Base-by-base conservation (phyloP, 1,139 yeast species). In the Suhomyces bokatorum region DNA sequence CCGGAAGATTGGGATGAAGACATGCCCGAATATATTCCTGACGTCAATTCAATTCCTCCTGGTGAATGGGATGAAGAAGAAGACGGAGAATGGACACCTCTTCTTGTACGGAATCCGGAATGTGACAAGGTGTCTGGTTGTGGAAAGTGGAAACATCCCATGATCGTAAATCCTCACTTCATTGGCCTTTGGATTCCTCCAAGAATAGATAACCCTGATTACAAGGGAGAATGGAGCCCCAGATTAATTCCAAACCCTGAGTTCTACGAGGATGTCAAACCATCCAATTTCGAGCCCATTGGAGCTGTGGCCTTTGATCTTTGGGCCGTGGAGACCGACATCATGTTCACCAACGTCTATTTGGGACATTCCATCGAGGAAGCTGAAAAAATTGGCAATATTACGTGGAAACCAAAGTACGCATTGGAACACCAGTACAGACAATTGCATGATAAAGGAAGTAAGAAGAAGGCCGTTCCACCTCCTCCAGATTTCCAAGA, bases 271-370 rank as follows among this genome's bases (percentile, higher is more conserved):
- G 88, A 83, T 55, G 48, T 49, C 2, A 65, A 60, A 7, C 93
- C 95, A 9, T 70, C 85, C 4, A 71, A 81, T 53, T 66, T 88
- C 51, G 39, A 45, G 14, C 77, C 82, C 34, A 80, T 90, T 55
- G 93, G 90, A 24, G 96, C 87, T 8, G 58, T 91, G 43, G 96
- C 96, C 4, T 87, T 91, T 60, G 98, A 91, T 63, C 72, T 90
- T 53, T 90, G 97, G 96, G 81, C 95, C 45, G 85, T 90, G 84
- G 86, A 87, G 53, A 73, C 75, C 37, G 79, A 85, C 42, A 78
- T 88, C 40, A 56, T 87, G 59, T 88, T 91, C 60, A 89, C 88
- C 64, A 88, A 90, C 66, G 81, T 90, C 45, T 90, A 89, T 62
- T 62, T 91, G 50, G 97, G 97, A 12, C 93, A 87, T 59, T 82